Base-by-base conservation (phyloP, 352 stramenopile species). In the Globisporangium radiosum region DNA sequence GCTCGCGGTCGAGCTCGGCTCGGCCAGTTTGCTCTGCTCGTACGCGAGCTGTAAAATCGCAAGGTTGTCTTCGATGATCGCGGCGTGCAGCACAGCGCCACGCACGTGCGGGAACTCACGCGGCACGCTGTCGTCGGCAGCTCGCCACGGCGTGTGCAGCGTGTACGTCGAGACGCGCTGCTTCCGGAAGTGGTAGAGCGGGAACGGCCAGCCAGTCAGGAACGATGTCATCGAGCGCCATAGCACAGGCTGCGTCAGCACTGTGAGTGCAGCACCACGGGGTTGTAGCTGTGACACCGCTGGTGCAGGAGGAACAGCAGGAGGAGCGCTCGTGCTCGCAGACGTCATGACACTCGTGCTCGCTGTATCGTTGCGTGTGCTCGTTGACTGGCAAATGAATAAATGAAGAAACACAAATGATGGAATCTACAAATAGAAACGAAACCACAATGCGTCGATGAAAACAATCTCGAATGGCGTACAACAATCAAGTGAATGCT, bases 11-110 rank as follows among this genome's bases (percentile, higher is more conserved):
- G 33, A 4, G 15, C 2, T 1, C 1, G 44, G 6, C 7, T 36
- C 49, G 11, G 42, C 13, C 8, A 38, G 3, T 33, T 59, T 53
- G 33, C 44, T 15, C 8, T 40, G 4, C 19, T 51, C 44, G 33
- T 39, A 52, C 13, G 13, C 33, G 7, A 59, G 4, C 44, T 53
- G 11, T 7, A 59, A 36, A 10, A 58, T 49, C 14, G 4, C 5
- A 10, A 37, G 54, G 54, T 58, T 49, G 54, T 44, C 33, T 33
- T 58, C 54, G 5, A 37, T 37, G 14, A 52, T 19, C 54, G 54
- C 43, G 17, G 44, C 42, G 6, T 58, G 54, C 42, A 39, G 33
- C 11, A 58, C 33, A 14, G 54, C 43, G 7, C 42, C 54, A 17
- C 33, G 7, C 44, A 17, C 25, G 1, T 52, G 54, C 15, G 43